These are phyloP conservation scores for Tolypocladium album DNA, from an alignment of 2,329 filamentous ascomycete species.

Conservation along the genomic window DNA sequence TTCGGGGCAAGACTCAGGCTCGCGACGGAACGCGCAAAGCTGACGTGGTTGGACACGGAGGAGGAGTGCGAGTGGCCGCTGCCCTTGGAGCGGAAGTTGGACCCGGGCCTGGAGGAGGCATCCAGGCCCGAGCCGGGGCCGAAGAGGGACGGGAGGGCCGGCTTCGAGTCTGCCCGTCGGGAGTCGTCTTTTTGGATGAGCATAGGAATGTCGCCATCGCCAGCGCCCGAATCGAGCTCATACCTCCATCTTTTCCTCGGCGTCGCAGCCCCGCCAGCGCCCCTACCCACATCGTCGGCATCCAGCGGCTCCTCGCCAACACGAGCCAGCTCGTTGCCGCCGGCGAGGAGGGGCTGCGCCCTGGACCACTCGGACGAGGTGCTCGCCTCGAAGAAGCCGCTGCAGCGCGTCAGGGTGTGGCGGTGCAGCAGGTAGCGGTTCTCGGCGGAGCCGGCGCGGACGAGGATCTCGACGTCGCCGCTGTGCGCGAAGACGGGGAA, in stretches of 20 bases:
- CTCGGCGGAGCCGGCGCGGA: constrained; percentile 52
- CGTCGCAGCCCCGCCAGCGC: background rate
- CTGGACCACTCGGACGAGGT: constrained; percentile 65
- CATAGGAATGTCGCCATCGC: constrained; percentile 72
- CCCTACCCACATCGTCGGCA: constrained; percentile 6
- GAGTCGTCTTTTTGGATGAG: constrained; percentile 64
- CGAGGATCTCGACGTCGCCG: constrained; percentile 84
- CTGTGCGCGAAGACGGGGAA: constrained; percentile 86
- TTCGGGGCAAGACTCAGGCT: constrained; percentile 49
- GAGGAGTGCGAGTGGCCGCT: constrained; percentile 42
- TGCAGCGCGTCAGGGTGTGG: constrained; percentile 80
- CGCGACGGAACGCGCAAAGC: constrained; percentile 79
- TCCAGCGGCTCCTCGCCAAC: constrained; percentile 33
- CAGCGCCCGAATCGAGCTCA: constrained; percentile 68
- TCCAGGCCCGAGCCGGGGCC: constrained; percentile 26
- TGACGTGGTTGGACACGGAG: constrained; percentile 29
- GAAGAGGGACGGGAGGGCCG: constrained; percentile 18
- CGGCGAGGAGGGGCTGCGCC: constrained; percentile 14
- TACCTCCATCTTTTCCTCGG: constrained; percentile 64
- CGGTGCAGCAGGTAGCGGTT: constrained; percentile 80
- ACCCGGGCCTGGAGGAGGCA: constrained; percentile 37
- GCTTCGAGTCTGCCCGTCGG: constrained; percentile 3
- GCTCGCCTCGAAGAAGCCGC: constrained; percentile 85
- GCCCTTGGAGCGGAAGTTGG: constrained; percentile 15
- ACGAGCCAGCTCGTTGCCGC: constrained; percentile 38